phyloP scores from a whole-genome alignment of 1,139 yeast species.

The Yamadazyma conglobata region DNA sequence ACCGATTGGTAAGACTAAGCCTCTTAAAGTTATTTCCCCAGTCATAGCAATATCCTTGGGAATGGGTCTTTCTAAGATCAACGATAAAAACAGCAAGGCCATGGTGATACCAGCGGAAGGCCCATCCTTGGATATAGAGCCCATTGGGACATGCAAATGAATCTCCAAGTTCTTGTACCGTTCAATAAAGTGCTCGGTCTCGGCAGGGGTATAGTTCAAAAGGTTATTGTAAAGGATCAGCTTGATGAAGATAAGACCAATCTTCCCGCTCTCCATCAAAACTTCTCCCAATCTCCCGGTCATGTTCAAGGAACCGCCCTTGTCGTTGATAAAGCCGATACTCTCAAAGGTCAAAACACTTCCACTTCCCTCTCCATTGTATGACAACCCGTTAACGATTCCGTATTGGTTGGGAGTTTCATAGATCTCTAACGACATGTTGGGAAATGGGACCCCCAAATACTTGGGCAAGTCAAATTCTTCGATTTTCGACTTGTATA shows the following conservation, averaged over 20 bases:
- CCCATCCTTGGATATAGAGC: conserved; percentile 86
- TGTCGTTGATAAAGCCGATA: conserved; percentile 46
- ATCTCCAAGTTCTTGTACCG: conserved; percentile 55
- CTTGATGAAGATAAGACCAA: conserved; percentile 72
- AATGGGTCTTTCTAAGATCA: conserved; percentile 65
- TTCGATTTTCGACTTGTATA: conserved; percentile 38
- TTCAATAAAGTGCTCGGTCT: conserved; percentile 30
- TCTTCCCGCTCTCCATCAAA: conserved; percentile 75
- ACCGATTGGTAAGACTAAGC: conserved; percentile 84
- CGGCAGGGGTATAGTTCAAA: conserved; percentile 24
- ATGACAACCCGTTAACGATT: conserved; percentile 86
- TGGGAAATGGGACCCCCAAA: conserved; percentile 49
- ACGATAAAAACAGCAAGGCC: conserved; percentile 74
- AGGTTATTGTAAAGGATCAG: conserved; percentile 45
- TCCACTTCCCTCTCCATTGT: conserved; percentile 86
- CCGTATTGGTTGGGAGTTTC: conserved; percentile 49
- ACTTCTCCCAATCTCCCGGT: conserved; percentile 87
- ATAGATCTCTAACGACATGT: conserved; percentile 25
- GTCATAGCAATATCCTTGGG: conserved; percentile 82
- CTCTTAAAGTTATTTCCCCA: conserved; percentile 86
- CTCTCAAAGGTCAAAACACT: conserved; percentile 80
- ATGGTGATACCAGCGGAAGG: conserved; percentile 94
- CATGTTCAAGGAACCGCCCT: conserved; percentile 48
- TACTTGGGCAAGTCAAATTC: conserved; percentile 46
- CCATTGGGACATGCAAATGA: conserved; percentile 87